Evolutionary conservation across 805 yeast species (phyloP), one percentile per base, ranked within the genome.

Genomic region (Wickerhamomyces mucosus): DNA sequence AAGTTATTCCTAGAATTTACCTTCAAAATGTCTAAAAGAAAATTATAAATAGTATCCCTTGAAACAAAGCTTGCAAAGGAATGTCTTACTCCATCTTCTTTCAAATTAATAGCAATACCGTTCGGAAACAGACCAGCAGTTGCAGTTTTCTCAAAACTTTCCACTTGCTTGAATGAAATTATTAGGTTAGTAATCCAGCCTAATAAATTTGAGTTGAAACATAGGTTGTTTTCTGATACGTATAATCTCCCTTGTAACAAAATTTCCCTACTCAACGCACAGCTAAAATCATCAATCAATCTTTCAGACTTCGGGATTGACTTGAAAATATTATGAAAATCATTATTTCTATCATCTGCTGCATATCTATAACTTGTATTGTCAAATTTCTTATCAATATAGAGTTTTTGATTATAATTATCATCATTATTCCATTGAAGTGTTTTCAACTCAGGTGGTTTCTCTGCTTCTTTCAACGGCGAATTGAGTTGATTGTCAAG

Each of bases 81-180:
- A 45, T 85, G 82, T 39, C 71, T 73, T 6, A 39, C 36, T 67
- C 66, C 50, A 63, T 66, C 48, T 50, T 44, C 26, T 11, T 38
- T 46, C n/a, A 43, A 29, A 8, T 31, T 27, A 1, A 50, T 29
- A 4, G 47, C 70, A 25, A 89, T 84, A 4, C 95, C 96, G 51
- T 89, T 89, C 15, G 95, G 94, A 48, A 89, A 85, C 16, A 89
- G 61, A 0, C 94, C 95, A 6, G 84, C 96, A 0, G 96, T 85
- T 14, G 76, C 67, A 36, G 76, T 79, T 55, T 84, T 83, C 46
- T 89, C 96, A 43, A 86, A 72, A 18, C 69, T 63, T 9, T 67
- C 63, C 17, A 92, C 72, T 34, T 85, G 95, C 28, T 67, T 72
- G 42, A 77, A 69, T 0, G 84, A 75, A 14, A 92, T 67, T 3